Evolutionary conservation across 1,284 basidiomycete species (phyloP).

Genomic region (Fomitopsis betulina): DNA sequence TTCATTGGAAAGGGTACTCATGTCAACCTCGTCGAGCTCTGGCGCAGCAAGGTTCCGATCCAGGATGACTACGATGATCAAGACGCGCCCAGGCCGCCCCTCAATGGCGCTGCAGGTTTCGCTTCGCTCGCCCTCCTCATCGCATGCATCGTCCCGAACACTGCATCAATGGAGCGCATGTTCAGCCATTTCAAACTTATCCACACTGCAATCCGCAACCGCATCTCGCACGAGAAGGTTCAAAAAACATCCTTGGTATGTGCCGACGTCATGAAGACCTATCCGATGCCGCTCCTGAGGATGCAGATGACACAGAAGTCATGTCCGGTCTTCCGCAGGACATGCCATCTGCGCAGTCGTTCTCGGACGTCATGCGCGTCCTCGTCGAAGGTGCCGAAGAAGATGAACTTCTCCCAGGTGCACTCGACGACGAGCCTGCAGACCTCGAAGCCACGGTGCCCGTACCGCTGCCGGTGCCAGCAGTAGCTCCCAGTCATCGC

Average conservation of each 20-base stretch:
- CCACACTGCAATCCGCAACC: constrained; percentile 17
- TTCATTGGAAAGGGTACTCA: not conserved
- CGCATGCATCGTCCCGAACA: constrained; percentile 19
- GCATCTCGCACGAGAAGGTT: constrained; percentile 9
- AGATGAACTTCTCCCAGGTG: too few species aligned
- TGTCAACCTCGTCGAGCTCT: not conserved
- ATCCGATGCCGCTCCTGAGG: not conserved
- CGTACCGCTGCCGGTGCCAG: too few species aligned
- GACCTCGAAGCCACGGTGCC: too few species aligned
- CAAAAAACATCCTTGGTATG: constrained; percentile 15
- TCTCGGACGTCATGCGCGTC: too few species aligned
- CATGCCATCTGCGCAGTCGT: too few species aligned
- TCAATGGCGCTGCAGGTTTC: constrained; percentile 11
- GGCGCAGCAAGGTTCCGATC: not conserved
- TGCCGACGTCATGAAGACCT: constrained; percentile 5
- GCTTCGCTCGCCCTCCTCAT: constrained; percentile 16
- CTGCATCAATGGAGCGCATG: constrained; percentile 16
- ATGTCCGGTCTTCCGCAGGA: too few species aligned
- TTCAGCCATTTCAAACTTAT: constrained; percentile 21
- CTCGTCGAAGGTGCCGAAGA: too few species aligned
- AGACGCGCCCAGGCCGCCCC: not conserved
- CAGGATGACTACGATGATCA: not conserved
- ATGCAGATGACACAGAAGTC: too few species aligned
- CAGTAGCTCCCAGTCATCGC: too few species aligned
- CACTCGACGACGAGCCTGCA: too few species aligned